These are phyloP conservation scores for Mrakia blollopis DNA, from an alignment of 768 basidiomycete genomes.

Conservation along the genomic window DNA sequence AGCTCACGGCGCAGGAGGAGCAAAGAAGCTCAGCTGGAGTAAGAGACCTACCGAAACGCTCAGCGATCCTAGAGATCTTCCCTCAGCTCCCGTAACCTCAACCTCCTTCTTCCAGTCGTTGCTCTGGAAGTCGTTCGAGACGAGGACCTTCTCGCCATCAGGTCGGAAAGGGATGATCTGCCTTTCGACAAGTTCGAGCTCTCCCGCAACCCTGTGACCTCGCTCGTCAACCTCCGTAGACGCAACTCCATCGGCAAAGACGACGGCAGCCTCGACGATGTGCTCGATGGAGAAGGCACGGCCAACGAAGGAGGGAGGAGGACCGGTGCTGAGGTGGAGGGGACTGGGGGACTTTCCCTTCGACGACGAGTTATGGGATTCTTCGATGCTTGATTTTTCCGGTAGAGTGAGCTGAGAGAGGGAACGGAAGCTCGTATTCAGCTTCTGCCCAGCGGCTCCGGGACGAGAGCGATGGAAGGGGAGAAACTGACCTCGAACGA, in stretches of 20 bases:
- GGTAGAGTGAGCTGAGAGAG: slow-evolving; percentile 21
- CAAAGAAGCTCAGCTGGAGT: neutral
- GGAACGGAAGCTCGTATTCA: neutral
- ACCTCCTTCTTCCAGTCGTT: neutral
- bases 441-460: no score
- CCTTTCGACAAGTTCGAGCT: slow-evolving; percentile 16
- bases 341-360: slow-evolving; percentile 4
- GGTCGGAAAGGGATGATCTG: neutral
- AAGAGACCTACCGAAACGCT: slow-evolving; percentile 4
- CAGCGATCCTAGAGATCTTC: neutral
- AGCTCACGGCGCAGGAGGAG: neutral
- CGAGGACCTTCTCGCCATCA: neutral
- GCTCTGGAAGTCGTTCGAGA: slow-evolving; percentile 5
- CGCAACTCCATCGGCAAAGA: slow-evolving; percentile 7
- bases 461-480: neutral
- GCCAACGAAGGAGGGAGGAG: slow-evolving; percentile 21
- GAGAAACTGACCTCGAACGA: slow-evolving; percentile 17
- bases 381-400: slow-evolving; percentile 19
- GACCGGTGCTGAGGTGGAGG: neutral
- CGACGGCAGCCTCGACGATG: slow-evolving; percentile 24
- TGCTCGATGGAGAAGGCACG: neutral
- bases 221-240: slow-evolving; percentile 17
- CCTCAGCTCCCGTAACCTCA: slow-evolving; percentile 6
- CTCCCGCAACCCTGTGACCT: slow-evolving; percentile 10
- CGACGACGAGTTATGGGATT: neutral